Conservation (phyloP, 208 protist genomes). For the Leishmania amazonensis region DNA sequence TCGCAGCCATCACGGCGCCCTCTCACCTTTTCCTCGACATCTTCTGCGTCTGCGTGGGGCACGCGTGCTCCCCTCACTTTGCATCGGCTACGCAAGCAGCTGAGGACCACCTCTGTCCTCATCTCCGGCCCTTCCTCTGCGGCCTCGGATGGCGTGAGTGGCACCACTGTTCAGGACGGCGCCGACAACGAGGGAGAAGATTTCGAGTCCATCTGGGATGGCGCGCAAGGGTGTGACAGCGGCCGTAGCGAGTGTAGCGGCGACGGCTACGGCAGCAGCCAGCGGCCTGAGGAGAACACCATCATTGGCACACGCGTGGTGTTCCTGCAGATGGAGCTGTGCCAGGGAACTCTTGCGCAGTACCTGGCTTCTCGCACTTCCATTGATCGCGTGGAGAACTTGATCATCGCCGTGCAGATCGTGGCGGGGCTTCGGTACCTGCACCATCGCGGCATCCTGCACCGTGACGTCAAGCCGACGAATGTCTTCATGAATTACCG, state of each 20-base stretch:
- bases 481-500: conserved; percentile 88
- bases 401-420: conserved; percentile 75
- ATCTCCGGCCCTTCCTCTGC: not conserved
- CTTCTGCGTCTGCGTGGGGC: not conserved
- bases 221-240: not conserved
- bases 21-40: not conserved
- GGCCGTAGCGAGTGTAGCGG: not conserved
- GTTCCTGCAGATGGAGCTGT: conserved; percentile 90
- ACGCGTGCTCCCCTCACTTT: not conserved
- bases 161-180: not conserved
- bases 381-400: conserved; percentile 77
- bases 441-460: conserved; percentile 64
- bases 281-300: conserved; percentile 3
- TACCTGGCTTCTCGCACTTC: conserved; percentile 42
- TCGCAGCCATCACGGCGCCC: not conserved
- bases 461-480: conserved; percentile 87
- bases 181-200: not conserved
- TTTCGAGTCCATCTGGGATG: not conserved
- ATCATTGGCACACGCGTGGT: conserved; percentile 63
- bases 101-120: not conserved
- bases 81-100: not conserved
- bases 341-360: conserved; percentile 74
- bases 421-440: conserved; percentile 68
- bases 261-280: not conserved
- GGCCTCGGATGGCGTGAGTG: not conserved